Percentiles rank a stretch among this genome's conserved stretches.
Conservation (phyloP, 495 filamentous ascomycete species). For the Staphylotrichum longicolle region DNA sequence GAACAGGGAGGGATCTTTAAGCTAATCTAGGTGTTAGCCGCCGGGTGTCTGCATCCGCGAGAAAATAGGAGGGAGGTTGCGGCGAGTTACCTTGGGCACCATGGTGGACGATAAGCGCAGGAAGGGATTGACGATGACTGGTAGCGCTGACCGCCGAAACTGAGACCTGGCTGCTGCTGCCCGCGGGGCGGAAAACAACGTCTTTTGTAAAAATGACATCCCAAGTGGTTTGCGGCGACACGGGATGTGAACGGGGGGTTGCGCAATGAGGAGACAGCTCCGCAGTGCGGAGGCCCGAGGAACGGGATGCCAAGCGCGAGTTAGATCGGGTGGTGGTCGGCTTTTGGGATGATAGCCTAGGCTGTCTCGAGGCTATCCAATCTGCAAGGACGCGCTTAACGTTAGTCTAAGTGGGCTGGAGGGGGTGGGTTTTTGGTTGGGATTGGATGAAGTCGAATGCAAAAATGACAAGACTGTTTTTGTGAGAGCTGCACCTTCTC, state of each 20-base stretch:
- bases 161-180: conserved; percentile 31
- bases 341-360: not conserved
- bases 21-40: conserved; percentile 43
- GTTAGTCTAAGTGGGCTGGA: not conserved
- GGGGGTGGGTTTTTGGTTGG: not conserved
- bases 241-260: not conserved
- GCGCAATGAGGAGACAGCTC: not conserved
- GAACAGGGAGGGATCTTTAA: conserved; percentile 80
- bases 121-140: conserved; percentile 21
- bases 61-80: not conserved
- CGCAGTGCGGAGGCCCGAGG: conserved; percentile 8
- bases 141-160: conserved; percentile 39
- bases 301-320: conserved; percentile 13
- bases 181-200: conserved; percentile 34
- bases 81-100: conserved; percentile 40
- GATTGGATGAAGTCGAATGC: not conserved
- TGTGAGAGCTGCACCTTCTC: not conserved
- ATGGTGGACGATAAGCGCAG: conserved; percentile 45
- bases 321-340: not conserved
- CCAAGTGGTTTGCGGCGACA: not conserved
- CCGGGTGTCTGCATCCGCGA: not conserved
- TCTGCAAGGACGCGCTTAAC: no score
- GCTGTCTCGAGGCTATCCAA: not conserved
- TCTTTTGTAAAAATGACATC: conserved; percentile 38
- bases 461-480: no score